phyloP scores from a whole-genome alignment of 1,284 basidiomycete species.

The Sphaerobolus stellatus region DNA sequence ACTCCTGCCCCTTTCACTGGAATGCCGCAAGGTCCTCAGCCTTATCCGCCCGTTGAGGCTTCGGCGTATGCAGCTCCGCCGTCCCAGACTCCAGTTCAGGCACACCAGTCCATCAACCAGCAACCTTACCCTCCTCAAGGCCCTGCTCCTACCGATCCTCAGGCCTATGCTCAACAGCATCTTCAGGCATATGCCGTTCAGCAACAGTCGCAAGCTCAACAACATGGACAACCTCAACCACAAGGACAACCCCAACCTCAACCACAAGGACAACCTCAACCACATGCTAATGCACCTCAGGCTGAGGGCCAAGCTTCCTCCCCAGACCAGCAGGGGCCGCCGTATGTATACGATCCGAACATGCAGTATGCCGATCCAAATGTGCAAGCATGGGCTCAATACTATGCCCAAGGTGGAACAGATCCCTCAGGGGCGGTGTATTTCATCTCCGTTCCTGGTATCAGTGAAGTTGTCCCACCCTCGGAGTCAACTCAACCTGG shows the following conservation, averaged over 20 bases:
- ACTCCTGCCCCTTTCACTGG: slow-evolving; percentile 13
- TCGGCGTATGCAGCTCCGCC: neutral
- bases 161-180: slow-evolving; percentile 19
- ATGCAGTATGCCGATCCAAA: slow-evolving; percentile 67
- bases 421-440: slow-evolving; percentile 71
- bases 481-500: slow-evolving; percentile 13
- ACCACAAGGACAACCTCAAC: slow-evolving; percentile 20
- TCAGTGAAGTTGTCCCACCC: slow-evolving; percentile 44
- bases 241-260: slow-evolving; percentile 19
- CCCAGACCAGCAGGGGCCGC: slow-evolving; percentile 45
- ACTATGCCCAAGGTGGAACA: slow-evolving; percentile 71
- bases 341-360: slow-evolving; percentile 67
- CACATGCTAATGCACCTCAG: slow-evolving; percentile 16
- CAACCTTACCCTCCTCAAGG: slow-evolving; percentile 14
- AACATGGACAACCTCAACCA: slow-evolving; percentile 19
- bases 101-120: slow-evolving; percentile 10
- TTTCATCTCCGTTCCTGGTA: slow-evolving; percentile 70
- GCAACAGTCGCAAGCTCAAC: slow-evolving; percentile 20
- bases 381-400: slow-evolving; percentile 78
- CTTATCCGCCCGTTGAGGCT: slow-evolving; percentile 11
- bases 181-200: slow-evolving; percentile 23
- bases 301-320: slow-evolving; percentile 19
- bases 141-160: slow-evolving; percentile 25
- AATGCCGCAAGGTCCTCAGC: slow-evolving; percentile 5
- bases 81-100: neutral